Conservation (phyloP, 352 stramenopile species). For the Phytophthora pinifolia region DNA sequence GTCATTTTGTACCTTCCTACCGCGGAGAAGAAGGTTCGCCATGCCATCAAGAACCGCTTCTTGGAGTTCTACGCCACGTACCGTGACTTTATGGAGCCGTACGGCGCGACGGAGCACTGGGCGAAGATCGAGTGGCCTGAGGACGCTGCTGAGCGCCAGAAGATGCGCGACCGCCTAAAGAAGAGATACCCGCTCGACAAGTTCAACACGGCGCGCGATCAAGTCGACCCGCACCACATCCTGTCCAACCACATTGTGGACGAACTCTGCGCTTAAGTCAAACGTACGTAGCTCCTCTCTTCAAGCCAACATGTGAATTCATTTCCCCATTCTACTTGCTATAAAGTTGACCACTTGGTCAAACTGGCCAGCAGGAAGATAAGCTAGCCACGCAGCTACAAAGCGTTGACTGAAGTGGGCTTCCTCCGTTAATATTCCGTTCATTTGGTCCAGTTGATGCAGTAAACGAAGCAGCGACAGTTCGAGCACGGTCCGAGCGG, state of each 20-base stretch:
- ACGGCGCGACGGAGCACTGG: constrained; percentile 94
- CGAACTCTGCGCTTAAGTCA: constrained; percentile 46
- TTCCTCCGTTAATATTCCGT: constrained; percentile 2
- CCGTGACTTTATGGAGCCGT: constrained; percentile 87
- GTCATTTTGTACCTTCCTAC: constrained; percentile 97
- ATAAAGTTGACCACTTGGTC: constrained; percentile 29
- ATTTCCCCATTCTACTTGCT: constrained; percentile 16
- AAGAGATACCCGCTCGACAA: constrained; percentile 86
- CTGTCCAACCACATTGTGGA: constrained; percentile 92
- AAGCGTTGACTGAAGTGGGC: constrained; percentile 31
- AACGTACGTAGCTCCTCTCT: constrained; percentile 6
- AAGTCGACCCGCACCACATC: constrained; percentile 93
- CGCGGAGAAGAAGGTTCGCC: constrained; percentile 48
- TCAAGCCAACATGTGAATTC: constrained; percentile 17
- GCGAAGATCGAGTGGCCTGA: constrained; percentile 94
- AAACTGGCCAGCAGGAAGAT: constrained; percentile 30
- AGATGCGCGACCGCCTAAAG: constrained; percentile 66
- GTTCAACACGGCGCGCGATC: constrained; percentile 89
- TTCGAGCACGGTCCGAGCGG: constrained; percentile 28
- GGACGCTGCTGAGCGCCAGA: constrained; percentile 45
- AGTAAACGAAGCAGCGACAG: constrained; percentile 38
- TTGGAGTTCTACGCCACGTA: constrained; percentile 92
- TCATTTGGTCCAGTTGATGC: constrained; percentile 24
- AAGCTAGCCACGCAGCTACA: constrained; percentile 36
- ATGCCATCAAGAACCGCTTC: constrained; percentile 92